Conservation (phyloP, 768 basidiomycete species). For the Suillus occidentalis region DNA sequence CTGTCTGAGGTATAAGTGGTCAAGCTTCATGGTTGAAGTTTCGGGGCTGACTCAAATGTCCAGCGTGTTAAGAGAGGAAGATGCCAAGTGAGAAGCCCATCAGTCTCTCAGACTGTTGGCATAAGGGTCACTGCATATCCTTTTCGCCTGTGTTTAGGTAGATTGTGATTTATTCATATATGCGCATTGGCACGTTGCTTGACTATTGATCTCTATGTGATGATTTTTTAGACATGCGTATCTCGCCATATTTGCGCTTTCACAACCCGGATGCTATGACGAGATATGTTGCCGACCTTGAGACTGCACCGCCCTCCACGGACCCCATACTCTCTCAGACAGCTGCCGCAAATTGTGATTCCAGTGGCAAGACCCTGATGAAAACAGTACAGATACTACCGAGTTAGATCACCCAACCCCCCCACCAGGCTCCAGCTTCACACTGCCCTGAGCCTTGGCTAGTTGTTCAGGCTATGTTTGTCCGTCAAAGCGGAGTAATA, state of each 20-base stretch:
- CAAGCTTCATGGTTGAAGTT: not conserved
- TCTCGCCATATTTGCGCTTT: not conserved
- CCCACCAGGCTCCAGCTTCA: not conserved
- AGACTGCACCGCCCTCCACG: slow-evolving; percentile 38
- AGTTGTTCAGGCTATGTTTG: slow-evolving; percentile 5
- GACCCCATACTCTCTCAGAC: slow-evolving; percentile 60
- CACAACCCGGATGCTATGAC: not conserved
- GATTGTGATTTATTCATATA: not conserved
- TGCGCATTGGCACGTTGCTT: not conserved
- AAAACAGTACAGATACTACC: slow-evolving; percentile 6
- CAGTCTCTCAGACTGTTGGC: not conserved
- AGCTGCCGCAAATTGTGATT: slow-evolving; percentile 24
- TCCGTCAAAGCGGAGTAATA: slow-evolving; percentile 27
- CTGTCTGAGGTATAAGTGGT: not conserved
- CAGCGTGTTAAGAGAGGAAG: not conserved
- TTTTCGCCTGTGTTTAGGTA: not conserved
- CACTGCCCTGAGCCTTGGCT: slow-evolving; percentile 7
- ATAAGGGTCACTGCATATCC: not conserved
- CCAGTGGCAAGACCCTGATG: slow-evolving; percentile 14
- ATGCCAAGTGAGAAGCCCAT: not conserved
- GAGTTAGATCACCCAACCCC: not conserved
- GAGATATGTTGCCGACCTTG: not conserved
- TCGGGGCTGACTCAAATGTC: not conserved
- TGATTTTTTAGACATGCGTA: not conserved
- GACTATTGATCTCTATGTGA: not conserved